Evolutionary conservation across 495 filamentous ascomycete genomes (phyloP).

Genomic region (Aspergillus ostianus): DNA sequence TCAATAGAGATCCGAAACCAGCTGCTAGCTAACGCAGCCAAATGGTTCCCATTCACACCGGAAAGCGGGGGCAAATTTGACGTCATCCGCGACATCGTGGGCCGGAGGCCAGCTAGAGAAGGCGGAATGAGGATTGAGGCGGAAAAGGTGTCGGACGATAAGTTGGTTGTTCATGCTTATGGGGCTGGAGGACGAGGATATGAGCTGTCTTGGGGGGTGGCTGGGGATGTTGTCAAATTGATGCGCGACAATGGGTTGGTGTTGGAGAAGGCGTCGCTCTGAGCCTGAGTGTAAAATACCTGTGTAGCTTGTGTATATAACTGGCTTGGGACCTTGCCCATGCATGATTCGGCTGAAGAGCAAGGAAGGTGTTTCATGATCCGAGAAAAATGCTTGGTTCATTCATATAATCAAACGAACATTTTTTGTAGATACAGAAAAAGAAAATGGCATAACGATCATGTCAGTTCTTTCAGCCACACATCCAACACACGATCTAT

Average conservation of each 20-base stretch:
- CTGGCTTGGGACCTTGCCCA: neutral
- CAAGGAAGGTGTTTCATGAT: neutral
- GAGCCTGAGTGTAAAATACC: constrained; percentile 1
- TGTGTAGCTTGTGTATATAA: neutral
- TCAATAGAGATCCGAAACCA: constrained; percentile 42
- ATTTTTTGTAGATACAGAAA: constrained; percentile 25
- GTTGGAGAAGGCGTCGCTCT: constrained; percentile 28
- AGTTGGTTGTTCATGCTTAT: constrained; percentile 58
- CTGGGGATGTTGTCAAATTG: constrained; percentile 35
- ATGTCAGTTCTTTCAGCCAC: constrained; percentile 28
- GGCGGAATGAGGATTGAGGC: constrained; percentile 44
- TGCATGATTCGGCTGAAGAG: too few relatives aligned
- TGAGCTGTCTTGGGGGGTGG: constrained; percentile 43
- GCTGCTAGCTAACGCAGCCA: constrained; percentile 44
- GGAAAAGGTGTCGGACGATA: constrained; percentile 28
- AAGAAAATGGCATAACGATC: constrained; percentile 33
- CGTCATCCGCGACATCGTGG: constrained; percentile 47
- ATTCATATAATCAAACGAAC: constrained; percentile 27
- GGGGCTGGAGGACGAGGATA: constrained; percentile 62
- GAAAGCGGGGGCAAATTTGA: constrained; percentile 41
- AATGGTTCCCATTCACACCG: constrained; percentile 43
- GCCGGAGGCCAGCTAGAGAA: constrained; percentile 41
- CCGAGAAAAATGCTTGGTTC: constrained; percentile 18
- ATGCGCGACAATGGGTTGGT: constrained; percentile 33
- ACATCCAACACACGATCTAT: constrained; percentile 18